A percentile compares a stretch with the other conserved stretches of the same genome.
These are phyloP conservation scores for Candida jianshihensis DNA, from an alignment of 805 yeast species.

Conservation along the genomic window DNA sequence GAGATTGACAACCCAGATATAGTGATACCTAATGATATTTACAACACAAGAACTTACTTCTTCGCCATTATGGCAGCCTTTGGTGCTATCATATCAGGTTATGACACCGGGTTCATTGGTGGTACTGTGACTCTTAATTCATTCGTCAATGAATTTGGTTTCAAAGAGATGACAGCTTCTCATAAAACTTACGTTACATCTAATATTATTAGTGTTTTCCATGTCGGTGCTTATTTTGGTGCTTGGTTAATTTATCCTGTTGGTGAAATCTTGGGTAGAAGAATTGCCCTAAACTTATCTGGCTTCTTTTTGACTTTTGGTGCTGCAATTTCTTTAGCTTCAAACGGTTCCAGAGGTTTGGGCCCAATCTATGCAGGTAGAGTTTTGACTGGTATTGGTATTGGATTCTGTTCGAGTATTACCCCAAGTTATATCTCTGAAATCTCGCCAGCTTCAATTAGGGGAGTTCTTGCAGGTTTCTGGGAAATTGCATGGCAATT, in stretches of 20 bases:
- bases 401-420: constrained; percentile 43
- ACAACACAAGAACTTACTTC: constrained; percentile 15
- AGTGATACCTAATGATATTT: constrained; percentile 8
- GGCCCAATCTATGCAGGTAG: constrained; percentile 48
- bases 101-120: constrained; percentile 17
- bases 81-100: constrained; percentile 25
- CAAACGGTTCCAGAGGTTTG: constrained; percentile 27
- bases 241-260: constrained; percentile 14
- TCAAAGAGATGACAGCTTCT: constrained; percentile 3
- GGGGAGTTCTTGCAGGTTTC: constrained; percentile 38
- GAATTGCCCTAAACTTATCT: constrained; percentile 10
- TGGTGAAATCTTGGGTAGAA: constrained; percentile 15
- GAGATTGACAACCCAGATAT: constrained; percentile 3
- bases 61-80: constrained; percentile 27
- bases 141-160: constrained; percentile 10
- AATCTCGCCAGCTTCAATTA: constrained; percentile 35
- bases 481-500: constrained; percentile 43
- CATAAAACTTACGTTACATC: constrained; percentile 6
- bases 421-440: constrained; percentile 44
- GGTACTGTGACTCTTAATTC: constrained; percentile 10
- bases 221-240: constrained; percentile 20
- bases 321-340: constrained; percentile 33
- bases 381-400: constrained; percentile 39
- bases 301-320: constrained; percentile 27
- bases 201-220: constrained; percentile 16